Conservation (phyloP, 208 protist genomes). For the Endotrypanum monterogeii region DNA sequence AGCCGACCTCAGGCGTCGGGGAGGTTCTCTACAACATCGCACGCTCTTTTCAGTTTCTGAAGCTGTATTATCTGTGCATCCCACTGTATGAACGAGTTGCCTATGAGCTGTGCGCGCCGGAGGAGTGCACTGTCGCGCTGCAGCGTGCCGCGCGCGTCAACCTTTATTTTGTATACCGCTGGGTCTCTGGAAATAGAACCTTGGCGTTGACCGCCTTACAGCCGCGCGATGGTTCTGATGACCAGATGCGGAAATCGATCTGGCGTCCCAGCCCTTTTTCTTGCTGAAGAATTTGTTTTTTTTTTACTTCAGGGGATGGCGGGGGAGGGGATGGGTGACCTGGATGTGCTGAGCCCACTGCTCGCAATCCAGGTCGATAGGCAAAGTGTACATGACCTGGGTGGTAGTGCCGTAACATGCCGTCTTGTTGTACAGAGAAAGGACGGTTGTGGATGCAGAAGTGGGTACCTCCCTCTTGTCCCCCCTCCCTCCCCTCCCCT, state of each 20-base stretch:
- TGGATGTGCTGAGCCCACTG: background rate
- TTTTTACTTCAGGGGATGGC: too few species aligned
- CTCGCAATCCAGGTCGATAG: too few species aligned
- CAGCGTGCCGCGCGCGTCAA: constrained; percentile 76
- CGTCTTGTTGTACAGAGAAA: too few species aligned
- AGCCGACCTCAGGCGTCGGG: constrained; percentile 38
- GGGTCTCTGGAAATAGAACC: constrained; percentile 56
- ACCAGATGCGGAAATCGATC: background rate
- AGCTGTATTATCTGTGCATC: constrained; percentile 61
- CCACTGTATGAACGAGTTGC: constrained; percentile 85
- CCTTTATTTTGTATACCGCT: constrained; percentile 80
- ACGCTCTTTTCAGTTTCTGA: constrained; percentile 74
- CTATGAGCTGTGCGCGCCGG: constrained; percentile 56
- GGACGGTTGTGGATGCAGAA: too few species aligned
- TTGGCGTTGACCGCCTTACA: constrained; percentile 65
- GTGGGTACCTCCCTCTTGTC: too few species aligned
- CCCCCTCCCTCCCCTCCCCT: too few species aligned
- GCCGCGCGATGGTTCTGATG: constrained; percentile 1
- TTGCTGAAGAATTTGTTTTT: too few species aligned
- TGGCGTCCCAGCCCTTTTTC: constrained; percentile 8
- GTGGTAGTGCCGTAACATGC: too few species aligned
- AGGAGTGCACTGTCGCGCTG: constrained; percentile 64
- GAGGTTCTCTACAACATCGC: constrained; percentile 90
- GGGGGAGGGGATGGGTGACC: background rate
- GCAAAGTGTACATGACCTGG: too few species aligned